Conservation (phyloP, 148 eudicot species). For the Silene latifolia region DNA sequence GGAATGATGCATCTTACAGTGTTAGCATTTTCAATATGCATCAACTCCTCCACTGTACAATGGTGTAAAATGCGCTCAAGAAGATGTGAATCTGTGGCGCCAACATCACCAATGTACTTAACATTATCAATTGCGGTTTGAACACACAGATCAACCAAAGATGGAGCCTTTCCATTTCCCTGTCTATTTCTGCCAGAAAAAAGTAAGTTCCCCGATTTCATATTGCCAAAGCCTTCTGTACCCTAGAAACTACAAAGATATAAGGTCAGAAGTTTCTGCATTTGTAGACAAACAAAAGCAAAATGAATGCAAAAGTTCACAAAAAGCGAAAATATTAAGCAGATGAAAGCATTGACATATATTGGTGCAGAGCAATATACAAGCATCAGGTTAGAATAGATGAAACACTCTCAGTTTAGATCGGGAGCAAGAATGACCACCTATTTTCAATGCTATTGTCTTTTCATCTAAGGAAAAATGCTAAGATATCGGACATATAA, state of each 20-base stretch:
- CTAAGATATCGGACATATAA: too few species aligned
- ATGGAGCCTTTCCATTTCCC: conserved; percentile 38
- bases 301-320: background rate
- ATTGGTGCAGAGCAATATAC: background rate
- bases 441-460: too few species aligned
- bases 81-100: conserved; percentile 59
- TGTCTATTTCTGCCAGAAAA: conserved; percentile 25
- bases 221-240: conserved; percentile 16
- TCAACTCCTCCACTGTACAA: conserved; percentile 76
- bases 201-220: conserved; percentile 30
- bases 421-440: too few species aligned
- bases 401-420: background rate
- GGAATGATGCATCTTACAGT: conserved; percentile 43
- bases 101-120: conserved; percentile 82
- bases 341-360: background rate
- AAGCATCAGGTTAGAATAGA: background rate
- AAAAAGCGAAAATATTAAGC: background rate
- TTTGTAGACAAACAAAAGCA: background rate
- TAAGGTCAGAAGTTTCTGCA: background rate
- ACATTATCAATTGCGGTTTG: conserved; percentile 75
- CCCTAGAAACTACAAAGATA: conserved; percentile 5
- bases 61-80: conserved; percentile 82
- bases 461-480: too few species aligned
- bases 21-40: conserved; percentile 67
- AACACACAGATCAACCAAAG: conserved; percentile 83